phyloP scores from a whole-genome alignment of 371 early-diverging fungal species.

The Mortierella sp. region DNA sequence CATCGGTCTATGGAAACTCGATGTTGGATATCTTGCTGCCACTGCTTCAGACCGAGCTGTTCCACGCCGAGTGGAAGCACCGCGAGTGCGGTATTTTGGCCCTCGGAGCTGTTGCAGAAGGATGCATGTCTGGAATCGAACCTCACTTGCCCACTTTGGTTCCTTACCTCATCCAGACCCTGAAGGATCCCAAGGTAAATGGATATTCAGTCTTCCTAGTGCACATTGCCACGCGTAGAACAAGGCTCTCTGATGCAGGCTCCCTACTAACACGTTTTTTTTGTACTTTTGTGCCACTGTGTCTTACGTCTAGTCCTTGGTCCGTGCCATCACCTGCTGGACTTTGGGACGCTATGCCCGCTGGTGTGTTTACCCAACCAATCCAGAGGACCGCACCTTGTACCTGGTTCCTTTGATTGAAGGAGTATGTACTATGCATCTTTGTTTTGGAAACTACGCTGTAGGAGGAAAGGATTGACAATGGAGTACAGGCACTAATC shows the following conservation, averaged over 20 bases:
- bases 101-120: constrained; percentile 96
- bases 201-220: background rate
- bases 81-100: constrained; percentile 96
- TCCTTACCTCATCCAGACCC: constrained; percentile 82
- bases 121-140: constrained; percentile 88
- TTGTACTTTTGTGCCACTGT: constrained; percentile 13
- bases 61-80: constrained; percentile 86
- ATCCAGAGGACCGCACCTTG: constrained; percentile 65
- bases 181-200: constrained; percentile 81
- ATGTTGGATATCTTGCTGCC: constrained; percentile 87
- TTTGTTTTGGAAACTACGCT: no score
- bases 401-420: constrained; percentile 87
- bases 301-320: constrained; percentile 75
- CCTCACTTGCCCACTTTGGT: constrained; percentile 88
- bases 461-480: no score
- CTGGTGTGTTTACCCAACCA: constrained; percentile 81
- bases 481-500: background rate
- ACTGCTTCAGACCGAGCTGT: constrained; percentile 82
- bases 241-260: background rate
- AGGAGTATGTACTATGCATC: constrained; percentile 68
- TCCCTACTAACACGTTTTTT: constrained; percentile 4
- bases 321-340: constrained; percentile 98
- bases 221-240: background rate
- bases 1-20: constrained; percentile 85
- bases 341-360: constrained; percentile 91